Evolutionary conservation across 2,329 filamentous ascomycete genomes (phyloP).

Genomic region (Aspergillus japonicus): DNA sequence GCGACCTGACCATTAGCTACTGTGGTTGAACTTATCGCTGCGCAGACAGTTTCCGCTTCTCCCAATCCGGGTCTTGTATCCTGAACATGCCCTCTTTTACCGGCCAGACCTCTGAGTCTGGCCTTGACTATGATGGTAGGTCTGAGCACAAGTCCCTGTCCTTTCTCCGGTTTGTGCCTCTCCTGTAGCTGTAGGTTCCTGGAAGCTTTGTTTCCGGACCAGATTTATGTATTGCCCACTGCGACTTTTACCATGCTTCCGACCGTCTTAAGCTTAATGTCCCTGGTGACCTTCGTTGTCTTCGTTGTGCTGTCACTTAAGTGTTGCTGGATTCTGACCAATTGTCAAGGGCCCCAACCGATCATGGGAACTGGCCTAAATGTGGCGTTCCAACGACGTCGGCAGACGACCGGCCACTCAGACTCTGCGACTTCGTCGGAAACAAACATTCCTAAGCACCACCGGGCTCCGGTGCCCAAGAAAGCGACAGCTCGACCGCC

Average conservation of each 20-base stretch:
- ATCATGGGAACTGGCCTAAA: conserved; percentile 29
- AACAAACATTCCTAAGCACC: conserved; percentile 23
- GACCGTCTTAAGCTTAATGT: neutral
- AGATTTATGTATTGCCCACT: conserved; percentile 23
- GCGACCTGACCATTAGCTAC: neutral
- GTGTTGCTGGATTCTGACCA: conserved; percentile 28
- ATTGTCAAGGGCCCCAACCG: conserved; percentile 26
- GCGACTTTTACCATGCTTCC: conserved; percentile 11
- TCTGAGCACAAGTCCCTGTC: conserved; percentile 11
- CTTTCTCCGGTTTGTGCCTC: conserved; percentile 9
- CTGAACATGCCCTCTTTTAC: conserved; percentile 32
- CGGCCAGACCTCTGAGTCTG: conserved; percentile 24
- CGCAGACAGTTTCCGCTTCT: neutral
- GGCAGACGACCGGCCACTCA: conserved; percentile 22
- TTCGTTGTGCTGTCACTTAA: neutral
- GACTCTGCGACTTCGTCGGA: conserved; percentile 21
- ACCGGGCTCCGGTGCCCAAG: conserved; percentile 29
- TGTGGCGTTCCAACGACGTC: conserved; percentile 24
- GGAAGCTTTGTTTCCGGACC: conserved; percentile 17
- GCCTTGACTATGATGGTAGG: conserved; percentile 33
- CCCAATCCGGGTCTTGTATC: neutral
- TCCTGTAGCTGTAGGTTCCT: conserved; percentile 20
- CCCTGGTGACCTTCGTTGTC: conserved; percentile 4
- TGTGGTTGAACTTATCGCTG: neutral
- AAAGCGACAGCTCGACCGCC: conserved; percentile 29